phyloP scores from a whole-genome alignment of 208 protist genomes.

The Acanthamoeba triangularis region DNA sequence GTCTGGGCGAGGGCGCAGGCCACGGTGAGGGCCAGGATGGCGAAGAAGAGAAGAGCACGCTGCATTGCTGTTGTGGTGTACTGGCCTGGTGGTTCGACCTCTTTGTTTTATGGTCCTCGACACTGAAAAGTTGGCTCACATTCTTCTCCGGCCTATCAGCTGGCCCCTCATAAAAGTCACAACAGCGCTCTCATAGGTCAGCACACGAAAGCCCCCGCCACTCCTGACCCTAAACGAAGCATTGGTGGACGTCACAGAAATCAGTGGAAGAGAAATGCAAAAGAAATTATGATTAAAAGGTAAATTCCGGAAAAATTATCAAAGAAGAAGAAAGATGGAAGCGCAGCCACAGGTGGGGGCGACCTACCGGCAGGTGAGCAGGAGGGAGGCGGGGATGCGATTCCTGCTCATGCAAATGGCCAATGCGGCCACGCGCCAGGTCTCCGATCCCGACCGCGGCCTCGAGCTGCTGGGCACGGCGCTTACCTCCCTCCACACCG shows the following conservation, averaged over 20 bases:
- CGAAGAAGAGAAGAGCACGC: slow-evolving; percentile 14
- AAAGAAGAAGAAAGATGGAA: background rate
- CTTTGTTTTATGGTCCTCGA: background rate
- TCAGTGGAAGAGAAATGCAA: too few relatives aligned
- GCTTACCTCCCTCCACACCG: background rate
- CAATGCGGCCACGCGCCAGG: background rate
- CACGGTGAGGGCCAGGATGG: background rate
- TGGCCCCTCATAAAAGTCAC: too few relatives aligned
- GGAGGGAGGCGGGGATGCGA: slow-evolving; percentile 27
- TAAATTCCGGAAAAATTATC: background rate
- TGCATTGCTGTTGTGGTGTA: background rate
- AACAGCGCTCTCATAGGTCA: too few relatives aligned
- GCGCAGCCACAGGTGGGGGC: background rate
- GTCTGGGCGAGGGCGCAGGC: slow-evolving; percentile 30
- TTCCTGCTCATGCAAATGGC: background rate
- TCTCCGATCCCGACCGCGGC: background rate
- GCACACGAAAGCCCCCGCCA: too few relatives aligned
- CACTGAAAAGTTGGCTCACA: background rate
- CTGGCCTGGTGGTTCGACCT: too few relatives aligned
- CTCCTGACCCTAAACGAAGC: background rate
- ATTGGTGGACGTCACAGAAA: too few relatives aligned
- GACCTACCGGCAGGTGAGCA: background rate
- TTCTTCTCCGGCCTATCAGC: too few relatives aligned
- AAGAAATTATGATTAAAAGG: too few relatives aligned
- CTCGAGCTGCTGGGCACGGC: background rate